These are phyloP conservation scores for Ajuga chamaepitys DNA, from an alignment of 257 asterid species.

Conservation along the genomic window DNA sequence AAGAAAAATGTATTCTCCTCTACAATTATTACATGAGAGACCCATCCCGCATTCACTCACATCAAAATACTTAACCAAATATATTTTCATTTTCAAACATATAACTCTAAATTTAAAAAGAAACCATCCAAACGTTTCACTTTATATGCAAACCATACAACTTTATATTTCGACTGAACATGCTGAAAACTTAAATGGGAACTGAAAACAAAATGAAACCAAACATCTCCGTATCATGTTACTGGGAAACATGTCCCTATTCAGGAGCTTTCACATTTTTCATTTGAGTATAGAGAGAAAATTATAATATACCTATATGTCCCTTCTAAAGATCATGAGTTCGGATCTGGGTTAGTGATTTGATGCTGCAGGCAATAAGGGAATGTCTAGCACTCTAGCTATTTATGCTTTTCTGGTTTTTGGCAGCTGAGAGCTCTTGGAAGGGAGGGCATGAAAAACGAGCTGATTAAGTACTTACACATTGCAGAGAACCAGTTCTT, in stretches of 20 bases:
- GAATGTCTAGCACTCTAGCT: conserved; percentile 10
- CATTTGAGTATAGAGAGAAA: not conserved
- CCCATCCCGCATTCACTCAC: too few relatives aligned
- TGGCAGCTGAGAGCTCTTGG: conserved; percentile 79
- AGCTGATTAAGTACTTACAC: conserved; percentile 45
- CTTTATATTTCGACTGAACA: too few relatives aligned
- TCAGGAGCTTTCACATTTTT: conserved; percentile 1
- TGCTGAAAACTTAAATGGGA: too few relatives aligned
- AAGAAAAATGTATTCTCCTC: too few relatives aligned
- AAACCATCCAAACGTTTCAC: too few relatives aligned
- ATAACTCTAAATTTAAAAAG: too few relatives aligned
- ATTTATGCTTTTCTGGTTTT: conserved; percentile 21
- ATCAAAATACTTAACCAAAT: too few relatives aligned
- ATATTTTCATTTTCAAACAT: too few relatives aligned
- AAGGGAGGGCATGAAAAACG: conserved; percentile 61
- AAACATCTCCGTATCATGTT: too few relatives aligned
- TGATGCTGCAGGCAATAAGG: not conserved
- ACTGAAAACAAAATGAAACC: too few relatives aligned
- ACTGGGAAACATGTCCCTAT: not conserved
- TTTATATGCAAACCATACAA: too few relatives aligned
- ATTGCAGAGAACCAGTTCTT: conserved; percentile 47
- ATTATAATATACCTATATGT: conserved; percentile 3
- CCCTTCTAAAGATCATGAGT: not conserved
- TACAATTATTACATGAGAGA: too few relatives aligned
- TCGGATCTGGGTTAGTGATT: not conserved